These are phyloP conservation scores for Ceratocystis variospora DNA, from an alignment of 2,329 filamentous ascomycete genomes.

Conservation along the genomic window DNA sequence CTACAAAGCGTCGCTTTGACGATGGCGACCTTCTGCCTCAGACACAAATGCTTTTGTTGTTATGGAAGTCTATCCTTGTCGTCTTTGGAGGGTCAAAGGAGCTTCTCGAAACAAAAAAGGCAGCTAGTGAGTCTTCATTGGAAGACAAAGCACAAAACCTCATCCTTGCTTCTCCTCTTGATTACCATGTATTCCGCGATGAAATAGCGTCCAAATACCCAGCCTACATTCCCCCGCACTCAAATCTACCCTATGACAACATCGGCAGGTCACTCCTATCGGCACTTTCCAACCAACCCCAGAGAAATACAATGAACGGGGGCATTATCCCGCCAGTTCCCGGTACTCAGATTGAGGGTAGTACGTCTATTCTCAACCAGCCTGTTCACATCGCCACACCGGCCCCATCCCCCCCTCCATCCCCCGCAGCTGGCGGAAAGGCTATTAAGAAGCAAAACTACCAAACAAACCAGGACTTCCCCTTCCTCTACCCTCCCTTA, in stretches of 20 bases:
- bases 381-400: conserved; percentile 98
- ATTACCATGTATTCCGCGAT: conserved; percentile 92
- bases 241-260: conserved; percentile 69
- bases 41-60: conserved; percentile 61
- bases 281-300: conserved; percentile 62
- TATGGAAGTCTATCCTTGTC: conserved; percentile 85
- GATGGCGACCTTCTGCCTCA: conserved; percentile 48
- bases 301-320: conserved; percentile 44
- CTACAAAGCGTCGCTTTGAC: conserved; percentile 59
- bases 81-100: conserved; percentile 68
- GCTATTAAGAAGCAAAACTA: conserved; percentile 98
- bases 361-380: conserved; percentile 73
- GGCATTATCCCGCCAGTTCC: conserved; percentile 47
- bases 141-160: conserved; percentile 55
- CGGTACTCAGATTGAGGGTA: conserved; percentile 42
- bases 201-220: conserved; percentile 98
- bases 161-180: conserved; percentile 84
- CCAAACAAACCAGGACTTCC: conserved; percentile 97
- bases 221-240: conserved; percentile 79
- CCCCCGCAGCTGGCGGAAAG: conserved; percentile 74
- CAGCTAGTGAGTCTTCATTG: conserved; percentile 46
- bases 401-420: conserved; percentile 87
- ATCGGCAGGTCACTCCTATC: conserved; percentile 87
- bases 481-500: conserved; percentile 89
- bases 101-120: conserved; percentile 58